phyloP scores from a whole-genome alignment of 2,329 filamentous ascomycete genomes.

The Cordyceps tenuipes region DNA sequence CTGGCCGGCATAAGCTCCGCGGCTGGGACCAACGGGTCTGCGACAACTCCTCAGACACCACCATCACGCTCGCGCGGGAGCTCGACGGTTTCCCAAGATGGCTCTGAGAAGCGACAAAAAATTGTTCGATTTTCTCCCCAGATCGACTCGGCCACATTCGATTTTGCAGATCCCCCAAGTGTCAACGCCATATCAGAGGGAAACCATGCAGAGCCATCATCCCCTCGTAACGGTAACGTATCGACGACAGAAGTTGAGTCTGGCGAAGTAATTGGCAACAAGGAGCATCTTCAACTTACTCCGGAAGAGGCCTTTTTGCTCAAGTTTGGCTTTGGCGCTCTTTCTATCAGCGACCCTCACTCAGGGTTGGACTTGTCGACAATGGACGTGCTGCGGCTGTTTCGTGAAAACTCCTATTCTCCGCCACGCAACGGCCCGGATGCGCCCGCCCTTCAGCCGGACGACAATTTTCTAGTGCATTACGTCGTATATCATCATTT shows the following conservation, averaged over 20 bases:
- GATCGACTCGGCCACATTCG: constrained; percentile 56
- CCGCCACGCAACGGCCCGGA: constrained; percentile 41
- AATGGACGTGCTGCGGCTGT: constrained; percentile 54
- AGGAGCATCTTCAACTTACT: constrained; percentile 86
- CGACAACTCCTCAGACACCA: not conserved
- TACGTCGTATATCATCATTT: constrained; percentile 96
- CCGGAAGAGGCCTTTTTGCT: constrained; percentile 91
- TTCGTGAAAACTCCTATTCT: constrained; percentile 62
- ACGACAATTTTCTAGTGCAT: constrained; percentile 77
- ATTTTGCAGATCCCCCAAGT: constrained; percentile 43
- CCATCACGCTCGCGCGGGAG: constrained; percentile 4
- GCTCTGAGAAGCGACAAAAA: constrained; percentile 41
- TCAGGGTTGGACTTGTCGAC: constrained; percentile 40
- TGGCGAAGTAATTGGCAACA: constrained; percentile 30
- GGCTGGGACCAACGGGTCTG: not conserved
- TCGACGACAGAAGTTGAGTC: constrained; percentile 1
- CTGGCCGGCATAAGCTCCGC: constrained; percentile 1
- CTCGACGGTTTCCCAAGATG: not conserved
- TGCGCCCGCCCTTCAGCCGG: constrained; percentile 47
- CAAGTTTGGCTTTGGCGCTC: constrained; percentile 66
- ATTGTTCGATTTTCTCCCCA: constrained; percentile 63
- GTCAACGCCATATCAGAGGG: constrained; percentile 24
- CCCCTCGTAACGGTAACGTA: constrained; percentile 14
- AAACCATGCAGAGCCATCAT: constrained; percentile 14
- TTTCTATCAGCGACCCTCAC: constrained; percentile 50